These are phyloP conservation scores for Diospyros lotus DNA, from an alignment of 148 eudicot species.

Conservation along the genomic window DNA sequence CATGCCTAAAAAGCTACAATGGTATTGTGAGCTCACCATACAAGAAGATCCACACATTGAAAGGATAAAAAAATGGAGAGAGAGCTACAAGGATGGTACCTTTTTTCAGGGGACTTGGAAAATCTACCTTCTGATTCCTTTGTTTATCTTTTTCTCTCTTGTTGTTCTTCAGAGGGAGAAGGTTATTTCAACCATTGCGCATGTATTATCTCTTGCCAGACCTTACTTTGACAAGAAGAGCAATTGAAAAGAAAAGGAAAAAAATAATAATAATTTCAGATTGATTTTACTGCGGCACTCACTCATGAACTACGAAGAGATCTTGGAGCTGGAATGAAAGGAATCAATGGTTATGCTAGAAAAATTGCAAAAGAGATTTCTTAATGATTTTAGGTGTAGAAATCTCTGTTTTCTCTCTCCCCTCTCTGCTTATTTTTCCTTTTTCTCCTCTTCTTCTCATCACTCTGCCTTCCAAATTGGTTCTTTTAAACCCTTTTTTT, in stretches of 20 bases:
- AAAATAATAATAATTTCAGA: too few relatives aligned
- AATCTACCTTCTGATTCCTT: background rate
- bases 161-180: background rate
- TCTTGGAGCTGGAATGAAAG: too few relatives aligned
- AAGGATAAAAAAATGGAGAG: slow-evolving; percentile 10
- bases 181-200: background rate
- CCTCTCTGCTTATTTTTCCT: too few relatives aligned
- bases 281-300: too few relatives aligned
- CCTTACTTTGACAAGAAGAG: background rate
- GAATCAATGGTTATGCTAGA: too few relatives aligned
- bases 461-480: too few relatives aligned
- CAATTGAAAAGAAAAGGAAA: background rate
- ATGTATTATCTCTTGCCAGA: background rate
- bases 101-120: background rate
- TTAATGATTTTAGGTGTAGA: too few relatives aligned
- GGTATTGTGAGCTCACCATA: slow-evolving; percentile 33
- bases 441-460: too few relatives aligned
- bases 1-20: slow-evolving; percentile 37
- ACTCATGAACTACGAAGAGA: too few relatives aligned
- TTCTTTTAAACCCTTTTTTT: too few relatives aligned
- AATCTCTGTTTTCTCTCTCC: too few relatives aligned
- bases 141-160: background rate
- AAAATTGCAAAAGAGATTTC: too few relatives aligned
- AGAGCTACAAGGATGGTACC: background rate
- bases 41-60: background rate